Percentiles rank a stretch among this genome's conserved stretches.
Conservation (phyloP, 2,329 filamentous ascomycete genomes). For the Tothia fuscella region DNA sequence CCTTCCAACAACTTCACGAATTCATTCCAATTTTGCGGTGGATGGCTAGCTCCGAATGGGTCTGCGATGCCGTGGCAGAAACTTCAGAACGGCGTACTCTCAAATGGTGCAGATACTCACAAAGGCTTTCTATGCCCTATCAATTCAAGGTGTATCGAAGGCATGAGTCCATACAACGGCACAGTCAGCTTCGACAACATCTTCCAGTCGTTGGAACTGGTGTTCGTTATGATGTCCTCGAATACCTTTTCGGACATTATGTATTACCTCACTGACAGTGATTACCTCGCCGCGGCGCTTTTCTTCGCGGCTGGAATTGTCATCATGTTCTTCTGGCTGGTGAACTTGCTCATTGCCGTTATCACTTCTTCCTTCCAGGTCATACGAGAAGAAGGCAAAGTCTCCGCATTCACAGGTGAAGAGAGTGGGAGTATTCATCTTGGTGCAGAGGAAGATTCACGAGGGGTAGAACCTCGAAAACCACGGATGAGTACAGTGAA, state of each 20-base stretch:
- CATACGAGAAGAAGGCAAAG: conserved; percentile 89
- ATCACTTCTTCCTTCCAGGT: conserved; percentile 98
- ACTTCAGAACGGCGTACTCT: conserved; percentile 26
- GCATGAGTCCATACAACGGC: conserved; percentile 63
- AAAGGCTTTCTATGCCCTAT: conserved; percentile 86
- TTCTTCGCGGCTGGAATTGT: conserved; percentile 66
- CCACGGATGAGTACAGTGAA: conserved; percentile 43
- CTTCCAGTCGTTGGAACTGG: conserved; percentile 76
- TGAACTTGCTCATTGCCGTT: conserved; percentile 87
- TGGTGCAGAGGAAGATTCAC: conserved; percentile 20
- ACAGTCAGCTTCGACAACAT: conserved; percentile 97
- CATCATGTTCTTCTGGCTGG: conserved; percentile 91
- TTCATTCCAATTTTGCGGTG: conserved; percentile 69
- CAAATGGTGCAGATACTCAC: conserved; percentile 36
- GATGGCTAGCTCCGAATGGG: conserved; percentile 50
- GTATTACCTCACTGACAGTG: conserved; percentile 84
- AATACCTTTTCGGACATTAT: conserved; percentile 94
- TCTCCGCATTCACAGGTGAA: conserved; percentile 80
- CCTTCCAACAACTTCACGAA: conserved; percentile 43
- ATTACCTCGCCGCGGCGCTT: conserved; percentile 75
- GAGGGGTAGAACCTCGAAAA: neutral
- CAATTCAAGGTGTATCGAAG: conserved; percentile 73
- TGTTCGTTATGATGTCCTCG: conserved; percentile 96
- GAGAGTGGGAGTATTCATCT: conserved; percentile 40
- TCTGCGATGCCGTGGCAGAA: conserved; percentile 55